Conservation (phyloP, 345 rosid species). For the Eucalyptus sp. region DNA sequence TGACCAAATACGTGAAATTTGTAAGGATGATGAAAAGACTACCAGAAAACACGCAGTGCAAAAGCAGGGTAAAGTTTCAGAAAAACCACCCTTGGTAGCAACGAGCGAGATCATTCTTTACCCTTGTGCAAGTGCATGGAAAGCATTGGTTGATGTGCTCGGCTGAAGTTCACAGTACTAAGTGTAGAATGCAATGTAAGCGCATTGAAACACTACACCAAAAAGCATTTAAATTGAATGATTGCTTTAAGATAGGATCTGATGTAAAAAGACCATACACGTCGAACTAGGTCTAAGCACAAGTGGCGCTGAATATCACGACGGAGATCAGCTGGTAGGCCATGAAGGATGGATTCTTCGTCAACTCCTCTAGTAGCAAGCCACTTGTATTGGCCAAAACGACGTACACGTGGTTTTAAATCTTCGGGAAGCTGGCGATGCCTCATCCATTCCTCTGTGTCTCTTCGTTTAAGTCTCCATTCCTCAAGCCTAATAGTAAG, state of each 20-base stretch:
- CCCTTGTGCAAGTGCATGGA: background rate
- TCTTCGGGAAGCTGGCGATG: constrained; percentile 92
- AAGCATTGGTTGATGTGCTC: background rate
- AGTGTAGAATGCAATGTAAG: background rate
- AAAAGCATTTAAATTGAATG: background rate
- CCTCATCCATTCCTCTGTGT: constrained; percentile 95
- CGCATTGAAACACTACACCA: background rate
- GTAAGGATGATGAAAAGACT: background rate
- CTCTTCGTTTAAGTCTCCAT: constrained; percentile 89
- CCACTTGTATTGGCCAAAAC: constrained; percentile 86
- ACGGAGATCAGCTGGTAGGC: constrained; percentile 84
- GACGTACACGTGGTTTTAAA: constrained; percentile 47
- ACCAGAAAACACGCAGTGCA: background rate
- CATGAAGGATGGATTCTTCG: constrained; percentile 64
- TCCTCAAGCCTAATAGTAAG: constrained; percentile 81
- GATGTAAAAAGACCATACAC: constrained; percentile 33
- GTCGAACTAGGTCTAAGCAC: constrained; percentile 86
- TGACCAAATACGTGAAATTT: background rate
- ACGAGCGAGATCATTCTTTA: background rate
- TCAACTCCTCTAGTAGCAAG: constrained; percentile 85
- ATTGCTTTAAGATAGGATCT: background rate
- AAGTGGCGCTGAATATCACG: constrained; percentile 84
- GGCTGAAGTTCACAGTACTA: background rate
- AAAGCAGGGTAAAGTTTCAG: background rate
- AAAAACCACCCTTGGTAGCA: background rate